Base-by-base conservation (phyloP, 1,284 basidiomycete species). In the Ustilago esculenta region DNA sequence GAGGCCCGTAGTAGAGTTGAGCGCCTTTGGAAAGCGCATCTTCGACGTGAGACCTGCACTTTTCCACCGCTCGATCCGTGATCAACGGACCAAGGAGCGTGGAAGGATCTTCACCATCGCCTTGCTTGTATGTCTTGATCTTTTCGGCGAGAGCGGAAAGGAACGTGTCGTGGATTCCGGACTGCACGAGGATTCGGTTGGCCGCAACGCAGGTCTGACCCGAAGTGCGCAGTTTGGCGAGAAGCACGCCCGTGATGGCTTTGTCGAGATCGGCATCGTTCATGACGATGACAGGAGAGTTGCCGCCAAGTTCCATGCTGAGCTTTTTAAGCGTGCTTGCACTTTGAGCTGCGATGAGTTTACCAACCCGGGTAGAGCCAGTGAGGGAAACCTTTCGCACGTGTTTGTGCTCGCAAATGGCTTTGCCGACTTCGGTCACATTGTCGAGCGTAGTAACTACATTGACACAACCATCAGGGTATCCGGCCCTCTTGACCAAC, bases 251-350 rank as follows among this genome's bases (percentile, higher is more conserved):
- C 10, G 47, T 23, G 39, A 73, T 55, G 14, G 82, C 80, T 41
- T 80, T 68, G 14, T 81, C 78, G 17, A 83, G 52, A 75, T 90
- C 86, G 0, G 88, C 88, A 71, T 90, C 89, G 58, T 90, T 84
- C 61, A 88, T 90, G 61, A 90, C 85, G 79, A 84, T 90, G 79
- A 89, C 91, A 20, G 92, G 91, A 60, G 89, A 90, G 86, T 96
- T 97, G 32, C 94, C 93, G 33, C 94, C 94, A 43, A 97, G 87
- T 84, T 97, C 94, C 74, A 96, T 88, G 4, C 92, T 92, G 46
- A 95, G 90, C 87, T 92, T 88, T 85, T 95, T 95, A 40, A 84
- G 47, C 17, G 63, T 66, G 9, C 44, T 37, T 5, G 68, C 68
- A 18, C 40, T 42, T 42, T 60, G 63, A 12, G 40, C 32, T 5